These are phyloP conservation scores for Suillus decipiens DNA, from an alignment of 768 basidiomycete species.

Conservation along the genomic window DNA sequence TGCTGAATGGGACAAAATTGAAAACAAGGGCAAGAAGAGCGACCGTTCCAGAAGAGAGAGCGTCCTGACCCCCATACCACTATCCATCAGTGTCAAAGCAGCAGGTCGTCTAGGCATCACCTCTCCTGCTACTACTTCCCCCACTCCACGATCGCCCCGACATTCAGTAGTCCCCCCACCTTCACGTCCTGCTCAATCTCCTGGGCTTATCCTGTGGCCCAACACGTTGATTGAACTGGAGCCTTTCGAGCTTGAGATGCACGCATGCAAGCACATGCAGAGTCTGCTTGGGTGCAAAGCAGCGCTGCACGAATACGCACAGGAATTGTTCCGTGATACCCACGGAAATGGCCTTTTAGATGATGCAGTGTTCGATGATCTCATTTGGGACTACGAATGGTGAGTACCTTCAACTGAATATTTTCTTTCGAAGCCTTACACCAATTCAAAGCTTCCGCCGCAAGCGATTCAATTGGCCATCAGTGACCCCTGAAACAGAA, in stretches of 20 bases:
- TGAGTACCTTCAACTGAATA: conserved; percentile 17
- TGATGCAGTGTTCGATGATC: conserved; percentile 26
- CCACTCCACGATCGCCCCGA: conserved; percentile 7
- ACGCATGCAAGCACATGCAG: conserved; percentile 71
- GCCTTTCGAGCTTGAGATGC: conserved; percentile 69
- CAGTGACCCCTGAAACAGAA: conserved; percentile 37
- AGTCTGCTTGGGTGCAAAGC: conserved; percentile 61
- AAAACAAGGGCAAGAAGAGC: conserved; percentile 29
- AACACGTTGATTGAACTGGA: conserved; percentile 58
- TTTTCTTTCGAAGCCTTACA: conserved; percentile 11
- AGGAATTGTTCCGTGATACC: conserved; percentile 32
- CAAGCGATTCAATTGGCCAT: conserved; percentile 69
- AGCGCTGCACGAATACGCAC: conserved; percentile 54
- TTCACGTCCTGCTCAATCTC: conserved; percentile 47
- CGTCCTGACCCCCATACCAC: conserved; percentile 26
- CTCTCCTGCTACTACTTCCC: conserved; percentile 13
- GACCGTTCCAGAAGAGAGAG: conserved; percentile 32
- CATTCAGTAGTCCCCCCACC: conserved; percentile 13
- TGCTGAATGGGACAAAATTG: conserved; percentile 37
- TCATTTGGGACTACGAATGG: conserved; percentile 40
- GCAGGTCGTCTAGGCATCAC: conserved; percentile 40
- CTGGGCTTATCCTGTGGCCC: conserved; percentile 63
- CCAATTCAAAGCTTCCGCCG: conserved; percentile 57
- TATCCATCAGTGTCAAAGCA: conserved; percentile 37
- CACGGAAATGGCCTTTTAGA: conserved; percentile 24